Evolutionary conservation across 768 basidiomycete genomes (phyloP).

Genomic region (Auricularia auricula-judae): DNA sequence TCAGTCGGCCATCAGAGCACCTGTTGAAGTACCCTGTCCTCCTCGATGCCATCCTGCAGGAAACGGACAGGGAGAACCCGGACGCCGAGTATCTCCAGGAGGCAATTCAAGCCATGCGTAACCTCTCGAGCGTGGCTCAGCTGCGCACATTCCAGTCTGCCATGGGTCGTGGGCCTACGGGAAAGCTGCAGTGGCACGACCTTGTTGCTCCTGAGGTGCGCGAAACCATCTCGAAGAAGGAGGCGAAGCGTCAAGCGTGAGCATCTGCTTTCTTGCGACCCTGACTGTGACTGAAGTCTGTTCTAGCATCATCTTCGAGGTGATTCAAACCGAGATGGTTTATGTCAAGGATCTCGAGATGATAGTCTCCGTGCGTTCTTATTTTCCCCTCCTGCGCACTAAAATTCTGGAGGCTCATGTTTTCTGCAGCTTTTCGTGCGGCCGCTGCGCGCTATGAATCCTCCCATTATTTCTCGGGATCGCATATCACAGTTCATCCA

Average conservation of each 20-base stretch:
- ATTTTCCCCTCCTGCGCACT: not conserved
- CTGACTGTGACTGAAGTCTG: not conserved
- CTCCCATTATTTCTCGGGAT: slow-evolving; percentile 66
- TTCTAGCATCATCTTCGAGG: slow-evolving; percentile 76
- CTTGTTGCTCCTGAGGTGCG: slow-evolving; percentile 60
- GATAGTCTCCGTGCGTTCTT: slow-evolving; percentile 52
- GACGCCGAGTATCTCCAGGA: slow-evolving; percentile 76
- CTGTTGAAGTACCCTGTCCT: slow-evolving; percentile 76
- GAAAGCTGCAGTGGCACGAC: slow-evolving; percentile 87
- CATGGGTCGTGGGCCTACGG: slow-evolving; percentile 70
- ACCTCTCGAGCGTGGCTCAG: slow-evolving; percentile 69
- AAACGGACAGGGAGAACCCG: slow-evolving; percentile 69
- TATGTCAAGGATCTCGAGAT: slow-evolving; percentile 89
- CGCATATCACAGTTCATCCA: slow-evolving; percentile 65
- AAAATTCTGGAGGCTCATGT: not conserved
- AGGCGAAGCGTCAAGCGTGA: slow-evolving; percentile 77
- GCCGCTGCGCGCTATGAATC: slow-evolving; percentile 59
- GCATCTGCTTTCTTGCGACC: slow-evolving; percentile 16
- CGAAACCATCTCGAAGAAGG: slow-evolving; percentile 53
- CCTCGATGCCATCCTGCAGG: slow-evolving; percentile 75
- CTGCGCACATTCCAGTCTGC: slow-evolving; percentile 83
- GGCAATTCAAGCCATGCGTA: slow-evolving; percentile 76
- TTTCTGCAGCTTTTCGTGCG: slow-evolving; percentile 62
- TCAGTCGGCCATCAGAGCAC: slow-evolving; percentile 71
- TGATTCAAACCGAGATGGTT: slow-evolving; percentile 92